phyloP scores from a whole-genome alignment of 169 alveolate species.

The Plasmodium yoelii region DNA sequence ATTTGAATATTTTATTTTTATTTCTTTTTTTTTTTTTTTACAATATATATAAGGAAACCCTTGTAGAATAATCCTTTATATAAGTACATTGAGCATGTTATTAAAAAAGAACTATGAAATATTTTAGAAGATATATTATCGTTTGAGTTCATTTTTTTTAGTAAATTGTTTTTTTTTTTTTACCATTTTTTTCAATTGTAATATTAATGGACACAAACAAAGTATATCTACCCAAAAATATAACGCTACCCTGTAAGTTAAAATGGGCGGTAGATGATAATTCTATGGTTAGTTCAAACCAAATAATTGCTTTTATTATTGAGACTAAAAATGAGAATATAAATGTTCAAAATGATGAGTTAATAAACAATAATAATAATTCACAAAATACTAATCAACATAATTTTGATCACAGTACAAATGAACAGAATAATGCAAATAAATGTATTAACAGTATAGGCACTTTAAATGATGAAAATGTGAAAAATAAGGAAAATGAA shows the following conservation, averaged over 20 bases:
- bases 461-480: not conserved
- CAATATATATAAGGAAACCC: too few relatives aligned
- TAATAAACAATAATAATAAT: not conserved
- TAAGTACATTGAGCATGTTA: not conserved
- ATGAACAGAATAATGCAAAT: not conserved
- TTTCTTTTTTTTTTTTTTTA: too few relatives aligned
- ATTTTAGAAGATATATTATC: not conserved
- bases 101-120: constrained; percentile 1
- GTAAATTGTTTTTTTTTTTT: constrained; percentile 4
- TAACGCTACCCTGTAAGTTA: constrained; percentile 59
- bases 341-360: not conserved
- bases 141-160: not conserved
- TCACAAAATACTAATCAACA: not conserved
- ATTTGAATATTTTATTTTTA: too few relatives aligned
- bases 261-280: constrained; percentile 73
- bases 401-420: not conserved
- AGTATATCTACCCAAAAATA: constrained; percentile 36
- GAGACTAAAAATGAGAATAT: constrained; percentile 10
- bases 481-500: not conserved
- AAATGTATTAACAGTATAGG: not conserved
- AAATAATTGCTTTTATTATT: constrained; percentile 65
- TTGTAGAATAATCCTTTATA: too few relatives aligned
- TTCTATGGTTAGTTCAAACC: constrained; percentile 50
- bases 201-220: constrained; percentile 47
- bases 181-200: not conserved